These are phyloP conservation scores for Kwoniella bestiolae DNA, from an alignment of 768 basidiomycete genomes.

Conservation along the genomic window DNA sequence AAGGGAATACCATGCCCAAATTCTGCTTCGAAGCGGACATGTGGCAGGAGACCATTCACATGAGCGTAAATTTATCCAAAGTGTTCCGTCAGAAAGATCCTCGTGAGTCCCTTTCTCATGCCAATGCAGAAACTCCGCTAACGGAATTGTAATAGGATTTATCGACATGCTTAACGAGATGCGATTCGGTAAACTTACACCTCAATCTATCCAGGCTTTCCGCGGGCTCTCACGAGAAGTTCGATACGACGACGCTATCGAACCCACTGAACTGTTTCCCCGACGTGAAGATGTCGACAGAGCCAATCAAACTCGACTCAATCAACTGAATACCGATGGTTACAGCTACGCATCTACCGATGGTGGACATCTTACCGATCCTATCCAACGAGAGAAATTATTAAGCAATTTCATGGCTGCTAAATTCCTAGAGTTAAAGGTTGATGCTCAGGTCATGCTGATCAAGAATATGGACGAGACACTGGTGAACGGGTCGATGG, in stretches of 20 bases:
- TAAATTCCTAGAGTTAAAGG: conserved; percentile 67
- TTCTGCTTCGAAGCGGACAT: conserved; percentile 88
- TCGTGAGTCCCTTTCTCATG: conserved; percentile 65
- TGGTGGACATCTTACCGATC: conserved; percentile 65
- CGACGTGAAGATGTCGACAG: conserved; percentile 87
- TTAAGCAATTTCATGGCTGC: conserved; percentile 92
- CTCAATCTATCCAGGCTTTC: conserved; percentile 72
- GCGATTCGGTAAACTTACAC: conserved; percentile 79
- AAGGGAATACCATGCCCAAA: conserved; percentile 65
- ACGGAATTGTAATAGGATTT: conserved; percentile 65
- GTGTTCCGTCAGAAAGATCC: conserved; percentile 94
- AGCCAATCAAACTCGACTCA: conserved; percentile 75
- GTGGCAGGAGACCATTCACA: conserved; percentile 75
- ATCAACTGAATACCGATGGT: conserved; percentile 64
- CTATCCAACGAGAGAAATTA: conserved; percentile 73
- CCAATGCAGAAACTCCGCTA: background rate
- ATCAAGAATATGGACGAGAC: conserved; percentile 91
- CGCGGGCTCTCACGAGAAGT: conserved; percentile 71
- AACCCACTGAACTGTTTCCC: conserved; percentile 94
- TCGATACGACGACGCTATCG: conserved; percentile 76
- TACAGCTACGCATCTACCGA: conserved; percentile 68
- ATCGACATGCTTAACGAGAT: conserved; percentile 98
- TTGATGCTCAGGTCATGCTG: conserved; percentile 90
- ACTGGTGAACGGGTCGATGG: conserved; percentile 94
- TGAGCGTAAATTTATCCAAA: conserved; percentile 89